Percentiles rank a stretch among this genome's conserved stretches.
phyloP scores from a whole-genome alignment of 176 grass and related monocot species.

The Phoenix dactylifera region DNA sequence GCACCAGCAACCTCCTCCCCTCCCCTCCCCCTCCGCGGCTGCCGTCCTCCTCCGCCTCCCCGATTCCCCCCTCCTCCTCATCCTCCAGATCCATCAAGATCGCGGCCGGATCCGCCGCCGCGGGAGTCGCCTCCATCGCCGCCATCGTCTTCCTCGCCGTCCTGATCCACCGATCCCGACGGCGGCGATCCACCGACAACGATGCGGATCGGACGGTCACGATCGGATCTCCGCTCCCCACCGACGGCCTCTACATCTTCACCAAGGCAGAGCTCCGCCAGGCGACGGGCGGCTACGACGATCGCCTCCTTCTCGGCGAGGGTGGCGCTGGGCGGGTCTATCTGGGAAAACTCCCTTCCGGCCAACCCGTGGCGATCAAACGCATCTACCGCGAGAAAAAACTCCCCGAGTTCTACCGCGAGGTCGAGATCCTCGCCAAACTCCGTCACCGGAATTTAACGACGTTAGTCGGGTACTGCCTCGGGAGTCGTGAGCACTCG shows the following conservation, averaged over 20 bases:
- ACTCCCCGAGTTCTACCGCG: constrained; percentile 49
- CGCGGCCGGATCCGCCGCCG: constrained; percentile 29
- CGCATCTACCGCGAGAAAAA: constrained; percentile 46
- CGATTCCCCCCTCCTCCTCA: not conserved
- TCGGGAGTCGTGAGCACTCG: constrained; percentile 20
- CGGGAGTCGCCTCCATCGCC: constrained; percentile 23
- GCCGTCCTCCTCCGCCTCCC: not conserved
- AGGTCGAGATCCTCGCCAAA: constrained; percentile 58
- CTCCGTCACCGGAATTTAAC: constrained; percentile 60
- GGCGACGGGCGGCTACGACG: constrained; percentile 50
- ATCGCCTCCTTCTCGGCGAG: constrained; percentile 35
- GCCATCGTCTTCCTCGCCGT: constrained; percentile 20
- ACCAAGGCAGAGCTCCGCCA: constrained; percentile 50
- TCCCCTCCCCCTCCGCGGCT: constrained; percentile 25
- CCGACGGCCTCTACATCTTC: constrained; percentile 66
- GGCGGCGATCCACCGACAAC: not conserved
- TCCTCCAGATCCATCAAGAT: constrained; percentile 24
- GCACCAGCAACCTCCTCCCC: constrained; percentile 33
- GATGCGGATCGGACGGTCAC: not conserved
- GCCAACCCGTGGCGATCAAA: constrained; percentile 62
- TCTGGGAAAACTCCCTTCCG: constrained; percentile 46
- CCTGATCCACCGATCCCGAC: not conserved
- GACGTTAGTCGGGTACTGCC: constrained; percentile 53
- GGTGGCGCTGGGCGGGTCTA: constrained; percentile 66
- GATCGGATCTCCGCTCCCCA: constrained; percentile 26